Percentiles rank a stretch among this genome's conserved stretches.
Evolutionary conservation across 306 rosid genomes (phyloP).

Genomic region (Trifolium fragiferum): DNA sequence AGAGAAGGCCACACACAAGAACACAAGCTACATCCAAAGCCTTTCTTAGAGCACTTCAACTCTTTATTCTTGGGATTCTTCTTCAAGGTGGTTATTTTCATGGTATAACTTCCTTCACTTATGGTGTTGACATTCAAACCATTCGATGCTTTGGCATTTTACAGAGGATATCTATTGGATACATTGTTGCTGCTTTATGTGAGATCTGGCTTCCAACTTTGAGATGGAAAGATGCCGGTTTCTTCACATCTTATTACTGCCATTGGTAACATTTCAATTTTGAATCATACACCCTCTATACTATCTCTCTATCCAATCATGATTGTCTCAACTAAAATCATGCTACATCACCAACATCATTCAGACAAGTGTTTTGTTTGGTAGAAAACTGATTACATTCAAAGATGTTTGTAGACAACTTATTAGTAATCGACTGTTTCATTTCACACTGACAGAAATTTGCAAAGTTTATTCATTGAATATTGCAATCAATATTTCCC

Average conservation of each 20-base stretch:
- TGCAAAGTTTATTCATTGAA: background rate
- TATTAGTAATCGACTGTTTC: slow-evolving; percentile 24
- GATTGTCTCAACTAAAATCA: too few relatives aligned
- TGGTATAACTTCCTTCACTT: slow-evolving; percentile 76
- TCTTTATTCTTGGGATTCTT: slow-evolving; percentile 69
- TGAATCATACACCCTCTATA: too few relatives aligned
- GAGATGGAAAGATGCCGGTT: slow-evolving; percentile 47
- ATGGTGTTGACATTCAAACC: slow-evolving; percentile 76
- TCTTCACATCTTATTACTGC: slow-evolving; percentile 56
- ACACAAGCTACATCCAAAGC: slow-evolving; percentile 69
- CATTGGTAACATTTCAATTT: slow-evolving; percentile 74
- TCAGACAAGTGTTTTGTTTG: background rate
- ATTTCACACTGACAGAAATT: background rate
- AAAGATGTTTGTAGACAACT: slow-evolving; percentile 2
- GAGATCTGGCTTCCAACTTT: slow-evolving; percentile 78
- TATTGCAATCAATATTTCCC: slow-evolving; percentile 4
- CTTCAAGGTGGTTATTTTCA: slow-evolving; percentile 99
- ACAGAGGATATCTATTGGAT: slow-evolving; percentile 94
- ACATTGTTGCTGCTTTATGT: slow-evolving; percentile 73
- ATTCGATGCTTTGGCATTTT: slow-evolving; percentile 80
- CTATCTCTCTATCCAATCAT: too few relatives aligned
- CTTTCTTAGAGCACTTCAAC: slow-evolving; percentile 57
- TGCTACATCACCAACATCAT: background rate
- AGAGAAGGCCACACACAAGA: slow-evolving; percentile 65
- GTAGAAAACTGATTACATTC: background rate